Conservation (phyloP, 2,329 filamentous ascomycete species). For the Fusarium armeniacum region DNA sequence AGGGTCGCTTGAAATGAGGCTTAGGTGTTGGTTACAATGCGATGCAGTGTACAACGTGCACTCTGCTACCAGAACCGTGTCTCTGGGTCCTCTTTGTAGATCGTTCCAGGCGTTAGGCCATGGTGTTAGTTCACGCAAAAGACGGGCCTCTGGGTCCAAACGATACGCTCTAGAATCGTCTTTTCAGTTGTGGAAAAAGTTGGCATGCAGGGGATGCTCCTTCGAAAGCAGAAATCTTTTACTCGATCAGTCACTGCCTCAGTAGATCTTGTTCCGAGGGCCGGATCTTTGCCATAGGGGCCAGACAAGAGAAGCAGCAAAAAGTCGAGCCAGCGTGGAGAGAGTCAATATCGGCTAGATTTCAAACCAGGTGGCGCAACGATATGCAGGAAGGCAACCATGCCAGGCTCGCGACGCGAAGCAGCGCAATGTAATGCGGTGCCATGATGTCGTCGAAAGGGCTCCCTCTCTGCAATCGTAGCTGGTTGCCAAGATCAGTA, state of each 20-base stretch:
- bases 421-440: background rate
- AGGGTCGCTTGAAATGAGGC: conserved; percentile 5
- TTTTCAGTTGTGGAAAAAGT: conserved; percentile 7
- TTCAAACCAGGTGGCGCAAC: background rate
- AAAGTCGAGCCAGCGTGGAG: background rate
- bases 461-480: conserved; percentile 1
- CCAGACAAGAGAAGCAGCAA: background rate
- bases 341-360: background rate
- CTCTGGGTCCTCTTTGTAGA: conserved; percentile 9
- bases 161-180: conserved; percentile 20
- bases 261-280: background rate
- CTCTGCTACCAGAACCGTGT: conserved; percentile 12
- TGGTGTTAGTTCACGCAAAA: conserved; percentile 24
- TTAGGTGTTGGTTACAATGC: conserved; percentile 5
- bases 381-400: background rate
- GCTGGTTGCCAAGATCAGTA: conserved; percentile 34
- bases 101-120: conserved; percentile 9
- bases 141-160: conserved; percentile 11
- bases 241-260: background rate
- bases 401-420: background rate
- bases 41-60: background rate
- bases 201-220: background rate
- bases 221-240: background rate
- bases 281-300: background rate
- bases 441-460: background rate